Conservation (phyloP, 2,329 filamentous ascomycete species). For the Ophiostoma pallidulum region DNA sequence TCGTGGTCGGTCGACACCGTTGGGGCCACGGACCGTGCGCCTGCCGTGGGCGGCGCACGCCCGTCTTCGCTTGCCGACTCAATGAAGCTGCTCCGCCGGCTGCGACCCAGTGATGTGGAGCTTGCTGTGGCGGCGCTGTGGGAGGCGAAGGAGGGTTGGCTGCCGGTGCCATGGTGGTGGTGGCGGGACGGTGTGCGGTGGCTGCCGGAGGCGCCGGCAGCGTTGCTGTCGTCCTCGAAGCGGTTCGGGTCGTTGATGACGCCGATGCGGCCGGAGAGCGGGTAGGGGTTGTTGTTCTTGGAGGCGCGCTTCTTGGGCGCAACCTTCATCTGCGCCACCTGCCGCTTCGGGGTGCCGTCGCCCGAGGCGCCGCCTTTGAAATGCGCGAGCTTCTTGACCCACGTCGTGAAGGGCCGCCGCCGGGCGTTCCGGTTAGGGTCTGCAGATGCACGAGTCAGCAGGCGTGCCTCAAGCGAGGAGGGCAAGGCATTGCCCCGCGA, state of each 20-base stretch:
- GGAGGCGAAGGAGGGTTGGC: slow-evolving; percentile 45
- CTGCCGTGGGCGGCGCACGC: slow-evolving; percentile 45
- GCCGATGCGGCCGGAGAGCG: slow-evolving; percentile 58
- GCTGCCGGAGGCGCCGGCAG: not conserved
- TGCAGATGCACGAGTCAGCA: slow-evolving; percentile 25
- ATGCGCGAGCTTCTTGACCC: slow-evolving; percentile 88
- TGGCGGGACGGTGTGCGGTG: not conserved
- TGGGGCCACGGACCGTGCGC: slow-evolving; percentile 64
- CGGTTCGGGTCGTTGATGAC: slow-evolving; percentile 10
- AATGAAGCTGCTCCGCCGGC: slow-evolving; percentile 44
- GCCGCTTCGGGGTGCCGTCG: slow-evolving; percentile 39
- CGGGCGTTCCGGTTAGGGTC: slow-evolving; percentile 56
- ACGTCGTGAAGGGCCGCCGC: slow-evolving; percentile 78
- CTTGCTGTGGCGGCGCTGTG: slow-evolving; percentile 41
- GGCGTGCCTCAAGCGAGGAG: slow-evolving; percentile 6
- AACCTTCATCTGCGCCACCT: slow-evolving; percentile 31
- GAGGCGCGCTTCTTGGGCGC: slow-evolving; percentile 48
- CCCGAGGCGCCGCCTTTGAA: slow-evolving; percentile 62
- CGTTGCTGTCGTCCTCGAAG: not conserved
- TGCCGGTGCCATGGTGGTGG: slow-evolving; percentile 27
- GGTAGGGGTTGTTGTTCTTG: slow-evolving; percentile 85
- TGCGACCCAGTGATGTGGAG: slow-evolving; percentile 44
- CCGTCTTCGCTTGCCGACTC: slow-evolving; percentile 54
- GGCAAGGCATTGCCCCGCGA: too few relatives aligned
- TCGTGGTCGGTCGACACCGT: slow-evolving; percentile 80